Conservation (phyloP, 441 rosid species). For the Hura crepitans region DNA sequence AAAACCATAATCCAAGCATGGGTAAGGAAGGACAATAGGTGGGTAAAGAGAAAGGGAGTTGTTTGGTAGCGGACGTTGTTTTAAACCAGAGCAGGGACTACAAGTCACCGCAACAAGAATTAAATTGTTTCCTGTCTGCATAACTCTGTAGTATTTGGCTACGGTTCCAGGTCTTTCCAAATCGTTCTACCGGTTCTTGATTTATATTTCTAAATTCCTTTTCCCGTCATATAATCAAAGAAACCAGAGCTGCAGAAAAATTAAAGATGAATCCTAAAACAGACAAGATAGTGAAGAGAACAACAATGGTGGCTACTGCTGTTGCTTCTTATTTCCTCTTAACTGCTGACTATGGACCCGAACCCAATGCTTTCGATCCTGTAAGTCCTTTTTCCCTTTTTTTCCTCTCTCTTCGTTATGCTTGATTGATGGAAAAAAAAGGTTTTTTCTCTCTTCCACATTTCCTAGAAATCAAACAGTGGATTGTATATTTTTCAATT, state of each 20-base stretch:
- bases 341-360: constrained; percentile 84
- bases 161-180: not conserved
- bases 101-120: not conserved
- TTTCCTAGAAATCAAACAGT: not conserved
- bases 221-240: not conserved
- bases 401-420: not conserved
- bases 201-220: not conserved
- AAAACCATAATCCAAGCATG: too few species aligned
- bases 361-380: constrained; percentile 78
- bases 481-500: not conserved
- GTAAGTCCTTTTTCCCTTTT: constrained; percentile 29
- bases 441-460: not conserved
- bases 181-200: not conserved
- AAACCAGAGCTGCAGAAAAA: not conserved
- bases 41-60: not conserved
- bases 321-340: constrained; percentile 82
- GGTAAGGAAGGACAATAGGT: too few species aligned
- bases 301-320: constrained; percentile 76
- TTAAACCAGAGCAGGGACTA: not conserved
- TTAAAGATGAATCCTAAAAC: constrained; percentile 47
- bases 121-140: not conserved
- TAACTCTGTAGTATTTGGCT: not conserved
- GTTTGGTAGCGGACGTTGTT: constrained; percentile 3
- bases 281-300: constrained; percentile 76
- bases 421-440: not conserved